A percentile compares a stretch with the other conserved stretches of the same genome.
Evolutionary conservation across 768 basidiomycete genomes (phyloP).

Genomic region (Pisolithus orientalis): DNA sequence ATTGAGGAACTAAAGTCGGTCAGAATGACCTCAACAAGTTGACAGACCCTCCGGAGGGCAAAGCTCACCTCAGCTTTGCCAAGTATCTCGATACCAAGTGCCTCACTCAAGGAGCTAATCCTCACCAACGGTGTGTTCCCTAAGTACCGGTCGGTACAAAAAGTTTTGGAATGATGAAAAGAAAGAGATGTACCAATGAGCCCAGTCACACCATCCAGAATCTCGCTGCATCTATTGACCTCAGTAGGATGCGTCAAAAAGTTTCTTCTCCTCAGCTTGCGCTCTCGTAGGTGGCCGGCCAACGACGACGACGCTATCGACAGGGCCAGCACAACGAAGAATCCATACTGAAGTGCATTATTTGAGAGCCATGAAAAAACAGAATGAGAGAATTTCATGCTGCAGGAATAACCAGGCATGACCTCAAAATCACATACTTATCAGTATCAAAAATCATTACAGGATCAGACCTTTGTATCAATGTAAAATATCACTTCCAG

Average conservation of each 20-base stretch:
- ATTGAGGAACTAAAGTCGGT: slow-evolving; percentile 69
- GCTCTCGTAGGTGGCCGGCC: slow-evolving; percentile 37
- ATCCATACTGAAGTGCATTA: too few relatives aligned
- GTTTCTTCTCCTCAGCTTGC: slow-evolving; percentile 35
- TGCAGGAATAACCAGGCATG: too few relatives aligned
- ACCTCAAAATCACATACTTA: too few relatives aligned
- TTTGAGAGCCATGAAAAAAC: too few relatives aligned
- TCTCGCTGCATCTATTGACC: slow-evolving; percentile 60
- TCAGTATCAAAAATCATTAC: too few relatives aligned
- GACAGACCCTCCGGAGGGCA: background rate
- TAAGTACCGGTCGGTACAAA: slow-evolving; percentile 21
- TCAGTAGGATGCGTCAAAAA: slow-evolving; percentile 55
- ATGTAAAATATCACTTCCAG: too few relatives aligned
- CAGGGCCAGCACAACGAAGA: too few relatives aligned
- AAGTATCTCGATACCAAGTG: slow-evolving; percentile 87
- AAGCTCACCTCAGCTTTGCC: slow-evolving; percentile 84
- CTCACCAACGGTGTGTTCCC: slow-evolving; percentile 93
- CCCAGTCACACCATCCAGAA: slow-evolving; percentile 75
- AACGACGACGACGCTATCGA: too few relatives aligned
- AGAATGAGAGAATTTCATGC: too few relatives aligned
- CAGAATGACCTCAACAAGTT: background rate
- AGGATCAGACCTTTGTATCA: too few relatives aligned
- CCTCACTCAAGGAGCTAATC: slow-evolving; percentile 87
- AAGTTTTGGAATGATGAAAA: background rate
- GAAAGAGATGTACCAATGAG: slow-evolving; percentile 61